Evolutionary conservation across 2,329 filamentous ascomycete species (phyloP), one percentile per base, ranked within the genome.

Genomic region (Fusarium devonianum): DNA sequence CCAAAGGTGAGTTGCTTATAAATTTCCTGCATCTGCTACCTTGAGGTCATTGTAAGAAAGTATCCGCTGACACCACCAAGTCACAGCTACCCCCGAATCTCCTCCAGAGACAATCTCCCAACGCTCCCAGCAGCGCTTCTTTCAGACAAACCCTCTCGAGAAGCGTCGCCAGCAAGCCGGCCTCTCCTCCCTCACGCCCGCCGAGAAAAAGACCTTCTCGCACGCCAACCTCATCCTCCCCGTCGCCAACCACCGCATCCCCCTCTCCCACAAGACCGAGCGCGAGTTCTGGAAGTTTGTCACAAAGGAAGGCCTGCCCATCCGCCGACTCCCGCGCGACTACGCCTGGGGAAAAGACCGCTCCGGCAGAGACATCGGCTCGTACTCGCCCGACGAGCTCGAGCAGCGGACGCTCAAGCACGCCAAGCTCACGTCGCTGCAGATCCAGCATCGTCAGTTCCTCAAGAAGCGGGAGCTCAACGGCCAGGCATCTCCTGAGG

Each of bases 201-300:
- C 74, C 42, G 80, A 84, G 47, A 75, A 73, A 49, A 76, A 77
- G 60, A 74, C 73, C 16, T 83, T 78, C 71, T 64, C 75, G 26
- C 75, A 78, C 67, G 64, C 74, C 13, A 72, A 76, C 56, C 74
- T 80, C 48, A 71, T 81, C 29, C 71, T 71, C 32, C 73, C 73
- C 34, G 71, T 74, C 26, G 71, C 70, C 33, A 66, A 71, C 50
- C 69, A 66, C 38, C 62, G 61, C 9, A 58, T 76, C 4, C 53
- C 63, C 32, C 66, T 73, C 23, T 71, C 69, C 53, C 69, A 74
- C 67, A 82, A 82, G 67, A 69, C 77, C 18, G 77, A 82, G 63
- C 77, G 78, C 62, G 81, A 84, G 60, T 77, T 81, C 64, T 85
- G 82, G 82, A 81, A 81, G 68, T 71, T 74, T 35, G 73, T 82